These are phyloP conservation scores for Solanum paucissectum DNA, from an alignment of 257 asterid species.

Conservation along the genomic window DNA sequence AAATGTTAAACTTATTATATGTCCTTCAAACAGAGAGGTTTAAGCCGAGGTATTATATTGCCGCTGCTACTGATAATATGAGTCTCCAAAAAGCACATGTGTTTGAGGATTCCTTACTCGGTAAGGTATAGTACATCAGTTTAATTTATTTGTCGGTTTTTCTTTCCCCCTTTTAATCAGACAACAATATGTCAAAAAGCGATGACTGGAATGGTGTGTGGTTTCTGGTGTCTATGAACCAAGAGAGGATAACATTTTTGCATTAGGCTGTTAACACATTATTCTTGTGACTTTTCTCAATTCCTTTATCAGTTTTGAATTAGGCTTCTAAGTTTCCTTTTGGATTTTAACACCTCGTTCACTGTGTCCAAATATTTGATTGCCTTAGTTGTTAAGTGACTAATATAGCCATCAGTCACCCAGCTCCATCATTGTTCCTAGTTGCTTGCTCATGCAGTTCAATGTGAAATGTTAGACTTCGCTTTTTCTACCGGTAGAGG, in stretches of 20 bases:
- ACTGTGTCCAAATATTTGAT: background rate
- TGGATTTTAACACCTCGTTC: background rate
- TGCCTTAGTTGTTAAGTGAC: background rate
- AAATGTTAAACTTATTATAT: conserved; percentile 68
- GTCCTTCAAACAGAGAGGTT: conserved; percentile 61
- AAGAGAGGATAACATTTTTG: background rate
- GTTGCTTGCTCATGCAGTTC: background rate
- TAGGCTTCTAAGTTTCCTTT: background rate
- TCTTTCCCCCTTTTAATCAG: background rate
- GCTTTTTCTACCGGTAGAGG: background rate
- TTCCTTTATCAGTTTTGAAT: background rate
- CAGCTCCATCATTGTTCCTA: background rate
- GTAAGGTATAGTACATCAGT: conserved; percentile 28
- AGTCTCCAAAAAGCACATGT: conserved; percentile 80
- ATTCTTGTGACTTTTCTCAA: background rate
- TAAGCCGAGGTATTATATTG: conserved; percentile 64
- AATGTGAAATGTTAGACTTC: background rate
- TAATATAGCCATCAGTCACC: background rate
- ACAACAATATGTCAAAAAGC: background rate
- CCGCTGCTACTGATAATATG: conserved; percentile 97
- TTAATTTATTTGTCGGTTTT: background rate
- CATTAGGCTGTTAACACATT: background rate
- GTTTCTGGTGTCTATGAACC: background rate
- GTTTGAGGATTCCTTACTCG: conserved; percentile 52
- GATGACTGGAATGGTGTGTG: background rate